Percentiles rank a stretch among this genome's conserved stretches.
Evolutionary conservation across 2,329 filamentous ascomycete species (phyloP).

Genomic region (Claviceps monticola): DNA sequence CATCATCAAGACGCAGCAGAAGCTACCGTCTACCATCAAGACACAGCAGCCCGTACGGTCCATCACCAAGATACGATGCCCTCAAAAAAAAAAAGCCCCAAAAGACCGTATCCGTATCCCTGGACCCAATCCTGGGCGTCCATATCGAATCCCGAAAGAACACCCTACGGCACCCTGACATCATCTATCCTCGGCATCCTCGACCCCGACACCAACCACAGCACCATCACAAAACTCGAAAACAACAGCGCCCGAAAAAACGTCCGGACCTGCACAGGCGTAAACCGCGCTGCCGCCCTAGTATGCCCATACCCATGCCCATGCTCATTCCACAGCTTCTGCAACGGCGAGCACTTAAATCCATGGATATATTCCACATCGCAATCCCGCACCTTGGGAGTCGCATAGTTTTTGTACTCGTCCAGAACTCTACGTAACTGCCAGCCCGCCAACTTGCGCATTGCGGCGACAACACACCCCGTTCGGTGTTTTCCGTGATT

Average conservation of each 20-base stretch:
- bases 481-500: conserved; percentile 92
- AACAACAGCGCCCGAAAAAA: conserved; percentile 32
- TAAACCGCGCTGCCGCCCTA: conserved; percentile 7
- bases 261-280: conserved; percentile 16
- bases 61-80: too few relatives aligned
- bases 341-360: conserved; percentile 31
- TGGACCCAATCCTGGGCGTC: too few relatives aligned
- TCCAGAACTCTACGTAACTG: conserved; percentile 44
- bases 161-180: background rate
- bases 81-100: too few relatives aligned
- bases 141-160: background rate
- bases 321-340: conserved; percentile 3
- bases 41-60: too few relatives aligned
- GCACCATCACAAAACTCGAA: conserved; percentile 24
- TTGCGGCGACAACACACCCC: conserved; percentile 71
- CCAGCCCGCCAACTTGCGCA: conserved; percentile 63
- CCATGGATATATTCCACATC: conserved; percentile 44
- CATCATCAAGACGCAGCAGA: too few relatives aligned
- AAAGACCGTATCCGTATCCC: too few relatives aligned
- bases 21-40: too few relatives aligned
- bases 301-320: conserved; percentile 3
- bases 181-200: conserved; percentile 11
- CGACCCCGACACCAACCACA: conserved; percentile 29
- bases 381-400: conserved; percentile 44
- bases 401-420: conserved; percentile 59